Evolutionary conservation across 257 asterid species (phyloP), one percentile per base, ranked within the genome.

Genomic region (Nicotiana noctiflora): DNA sequence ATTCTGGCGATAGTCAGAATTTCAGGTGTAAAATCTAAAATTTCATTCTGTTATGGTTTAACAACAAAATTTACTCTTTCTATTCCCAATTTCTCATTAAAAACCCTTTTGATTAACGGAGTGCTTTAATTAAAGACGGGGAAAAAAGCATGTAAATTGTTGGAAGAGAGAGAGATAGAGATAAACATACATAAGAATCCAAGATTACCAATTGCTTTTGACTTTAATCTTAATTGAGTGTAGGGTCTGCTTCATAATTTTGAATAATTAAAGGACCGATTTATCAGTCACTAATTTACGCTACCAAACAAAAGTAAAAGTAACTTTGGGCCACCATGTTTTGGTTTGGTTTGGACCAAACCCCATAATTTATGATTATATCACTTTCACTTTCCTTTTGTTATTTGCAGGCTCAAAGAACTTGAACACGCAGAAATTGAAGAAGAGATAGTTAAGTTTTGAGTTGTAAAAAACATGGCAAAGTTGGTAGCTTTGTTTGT

Each of bases 401-500:
- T 18, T 10, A 23, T 46, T 49, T 72, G 15, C 23, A 46, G 3
- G 37, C 23, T 31, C 23, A 40, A 40, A 72, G 60, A 72, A 72
- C 15, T 72, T 72, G 4, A 70, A 46, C 31, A 46, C 1, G 46
- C 46, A 40, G 18, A 46, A 72, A 21, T 72, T 51, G 32, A 46
- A 72, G 21, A 46, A 46, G 9, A 72, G 37, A 46, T 46, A 44
- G 7, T 49, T 49, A 11, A 40, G 14, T 72, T 72, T 72, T 72
- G 78, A 12, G 44, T 15, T 1, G 11, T 9, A 12, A 23, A 29
- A 27, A 51, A 81, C 79, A 93, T 93, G 98, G 88, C 88, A 44
- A 92, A 85, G 49, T 19, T 88, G 51, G 49, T 89, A 1, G 62
- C 79, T 0, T 55, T 87, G 34, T 21, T 88, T 11, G 92, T 91